phyloP scores from a whole-genome alignment of 2,329 filamentous ascomycete species.

The Aureobasidium subglaciale region DNA sequence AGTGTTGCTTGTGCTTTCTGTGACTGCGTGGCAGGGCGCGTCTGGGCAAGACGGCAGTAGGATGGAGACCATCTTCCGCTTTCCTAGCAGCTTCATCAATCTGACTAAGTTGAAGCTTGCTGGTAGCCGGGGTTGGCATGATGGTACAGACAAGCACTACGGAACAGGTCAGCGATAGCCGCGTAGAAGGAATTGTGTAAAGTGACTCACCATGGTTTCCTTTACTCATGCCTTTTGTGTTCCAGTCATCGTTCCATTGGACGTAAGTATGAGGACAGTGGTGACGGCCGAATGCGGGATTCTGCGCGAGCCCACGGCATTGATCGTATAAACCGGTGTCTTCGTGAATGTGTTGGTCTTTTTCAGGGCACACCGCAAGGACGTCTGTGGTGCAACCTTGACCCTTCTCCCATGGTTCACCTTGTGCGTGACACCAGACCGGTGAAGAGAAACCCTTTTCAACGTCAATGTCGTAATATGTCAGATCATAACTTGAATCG shows the following conservation, averaged over 20 bases:
- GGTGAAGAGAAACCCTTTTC: slow-evolving; percentile 13
- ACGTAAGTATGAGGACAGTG: slow-evolving; percentile 5
- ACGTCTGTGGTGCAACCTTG: slow-evolving; percentile 9
- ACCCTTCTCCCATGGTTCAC: background rate
- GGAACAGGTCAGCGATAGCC: background rate
- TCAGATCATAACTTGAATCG: background rate
- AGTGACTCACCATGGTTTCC: background rate
- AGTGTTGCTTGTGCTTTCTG: background rate
- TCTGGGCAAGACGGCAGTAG: background rate
- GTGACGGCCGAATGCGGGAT: background rate
- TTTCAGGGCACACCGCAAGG: background rate
- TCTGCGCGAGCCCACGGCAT: background rate
- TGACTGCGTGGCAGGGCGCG: background rate
- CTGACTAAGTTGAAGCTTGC: background rate
- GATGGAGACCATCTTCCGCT: background rate
- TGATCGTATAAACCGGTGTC: background rate
- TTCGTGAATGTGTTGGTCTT: background rate
- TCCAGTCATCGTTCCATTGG: background rate
- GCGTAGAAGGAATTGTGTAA: too few relatives aligned
- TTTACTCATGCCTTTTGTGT: background rate
- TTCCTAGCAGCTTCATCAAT: background rate
- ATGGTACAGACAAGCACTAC: slow-evolving; percentile 8
- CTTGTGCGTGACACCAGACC: slow-evolving; percentile 12
- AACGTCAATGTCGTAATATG: slow-evolving; percentile 14
- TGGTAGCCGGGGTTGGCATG: background rate